Percentiles rank a stretch among this genome's conserved stretches.
Conservation (phyloP, 1,284 basidiomycete genomes). For the Entoloma clypeatum region DNA sequence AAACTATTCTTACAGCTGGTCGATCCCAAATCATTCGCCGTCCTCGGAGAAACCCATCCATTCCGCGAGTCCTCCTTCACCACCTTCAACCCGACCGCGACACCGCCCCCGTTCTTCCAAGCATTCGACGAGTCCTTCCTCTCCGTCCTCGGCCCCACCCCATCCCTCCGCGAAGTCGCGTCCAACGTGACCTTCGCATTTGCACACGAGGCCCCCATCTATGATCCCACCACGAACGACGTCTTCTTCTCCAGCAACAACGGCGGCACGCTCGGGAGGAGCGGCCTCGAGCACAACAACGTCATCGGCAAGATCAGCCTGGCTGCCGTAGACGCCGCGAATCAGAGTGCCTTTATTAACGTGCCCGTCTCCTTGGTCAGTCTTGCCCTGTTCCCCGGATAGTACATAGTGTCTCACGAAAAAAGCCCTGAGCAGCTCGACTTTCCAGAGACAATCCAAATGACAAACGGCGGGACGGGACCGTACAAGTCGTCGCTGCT, state of each 20-base stretch:
- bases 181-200: conserved; percentile 58
- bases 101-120: conserved; percentile 62
- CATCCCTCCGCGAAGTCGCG: conserved; percentile 57
- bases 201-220: conserved; percentile 74
- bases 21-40: conserved; percentile 40
- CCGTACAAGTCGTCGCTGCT: conserved; percentile 61
- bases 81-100: conserved; percentile 43
- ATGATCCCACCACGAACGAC: conserved; percentile 54
- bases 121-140: conserved; percentile 62
- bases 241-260: conserved; percentile 50
- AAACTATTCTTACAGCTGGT: conserved; percentile 32
- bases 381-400: conserved; percentile 4
- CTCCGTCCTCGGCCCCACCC: conserved; percentile 51
- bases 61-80: too few species aligned
- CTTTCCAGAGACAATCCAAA: conserved; percentile 48
- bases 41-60: too few species aligned
- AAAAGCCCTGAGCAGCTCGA: conserved; percentile 38
- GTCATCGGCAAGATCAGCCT: conserved; percentile 44
- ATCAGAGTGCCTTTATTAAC: conserved; percentile 42
- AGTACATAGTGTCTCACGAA: neutral
- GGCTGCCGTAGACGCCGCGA: conserved; percentile 38
- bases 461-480: conserved; percentile 76
- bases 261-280: conserved; percentile 39
- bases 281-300: conserved; percentile 44
- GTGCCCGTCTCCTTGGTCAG: conserved; percentile 53